phyloP scores from a whole-genome alignment of 495 filamentous ascomycete genomes.

The Penicillium canescens region DNA sequence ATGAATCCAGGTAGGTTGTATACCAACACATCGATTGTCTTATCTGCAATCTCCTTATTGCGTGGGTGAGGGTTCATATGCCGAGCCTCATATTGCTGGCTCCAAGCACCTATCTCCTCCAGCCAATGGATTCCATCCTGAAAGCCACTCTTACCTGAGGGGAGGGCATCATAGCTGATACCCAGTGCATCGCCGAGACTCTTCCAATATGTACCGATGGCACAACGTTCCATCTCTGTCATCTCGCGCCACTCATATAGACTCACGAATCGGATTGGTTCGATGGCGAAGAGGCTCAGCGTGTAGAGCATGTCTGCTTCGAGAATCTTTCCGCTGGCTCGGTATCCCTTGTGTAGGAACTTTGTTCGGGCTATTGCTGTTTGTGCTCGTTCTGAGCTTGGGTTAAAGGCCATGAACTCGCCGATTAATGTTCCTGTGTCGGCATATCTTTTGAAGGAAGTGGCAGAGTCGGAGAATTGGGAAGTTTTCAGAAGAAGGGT shows the following conservation, averaged over 20 bases:
- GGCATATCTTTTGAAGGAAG: conserved; percentile 60
- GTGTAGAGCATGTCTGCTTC: conserved; percentile 68
- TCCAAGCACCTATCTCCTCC: conserved; percentile 59
- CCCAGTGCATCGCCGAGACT: conserved; percentile 59
- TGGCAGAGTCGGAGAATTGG: conserved; percentile 51
- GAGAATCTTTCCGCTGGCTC: conserved; percentile 56
- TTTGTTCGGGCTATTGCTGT: conserved; percentile 65
- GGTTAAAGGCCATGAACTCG: conserved; percentile 51
- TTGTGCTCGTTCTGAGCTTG: conserved; percentile 49
- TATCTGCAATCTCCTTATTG: conserved; percentile 55
- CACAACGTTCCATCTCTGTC: conserved; percentile 62
- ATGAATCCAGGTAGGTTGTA: conserved; percentile 51
- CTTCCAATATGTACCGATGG: conserved; percentile 65
- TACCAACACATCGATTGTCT: conserved; percentile 58
- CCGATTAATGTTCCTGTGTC: conserved; percentile 61
- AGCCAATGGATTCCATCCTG: conserved; percentile 61
- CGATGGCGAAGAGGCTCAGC: conserved; percentile 57
- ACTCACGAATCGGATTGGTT: conserved; percentile 55
- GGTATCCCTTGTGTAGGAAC: conserved; percentile 60
- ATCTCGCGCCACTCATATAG: conserved; percentile 63
- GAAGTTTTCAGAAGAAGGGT: conserved; percentile 56
- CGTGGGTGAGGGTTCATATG: conserved; percentile 56
- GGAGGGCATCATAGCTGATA: conserved; percentile 48
- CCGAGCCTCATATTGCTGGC: conserved; percentile 50
- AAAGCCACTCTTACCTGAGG: conserved; percentile 43